Percentiles rank a stretch among this genome's conserved stretches.
Evolutionary conservation across 805 yeast species (phyloP).

Genomic region (Saccharomyces paradoxus): DNA sequence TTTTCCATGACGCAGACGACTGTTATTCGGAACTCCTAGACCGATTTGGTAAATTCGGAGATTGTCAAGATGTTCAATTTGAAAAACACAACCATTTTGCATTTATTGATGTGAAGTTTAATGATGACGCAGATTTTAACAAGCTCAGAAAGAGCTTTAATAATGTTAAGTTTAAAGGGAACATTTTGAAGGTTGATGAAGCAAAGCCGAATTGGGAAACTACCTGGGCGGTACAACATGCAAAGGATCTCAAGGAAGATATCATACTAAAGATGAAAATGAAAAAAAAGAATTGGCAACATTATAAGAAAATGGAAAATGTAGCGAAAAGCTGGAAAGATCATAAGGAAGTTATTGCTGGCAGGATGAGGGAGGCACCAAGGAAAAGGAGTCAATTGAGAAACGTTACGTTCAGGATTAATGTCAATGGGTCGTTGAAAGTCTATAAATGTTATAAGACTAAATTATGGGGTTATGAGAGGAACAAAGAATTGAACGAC

Average conservation of each 20-base stretch:
- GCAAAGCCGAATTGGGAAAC: constrained; percentile 53
- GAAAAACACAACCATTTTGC: constrained; percentile 57
- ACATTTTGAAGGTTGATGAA: constrained; percentile 47
- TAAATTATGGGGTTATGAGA: constrained; percentile 87
- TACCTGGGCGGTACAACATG: constrained; percentile 40
- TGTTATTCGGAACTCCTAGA: constrained; percentile 37
- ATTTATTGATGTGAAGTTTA: constrained; percentile 51
- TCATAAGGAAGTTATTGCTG: constrained; percentile 39
- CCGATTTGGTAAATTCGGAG: constrained; percentile 61
- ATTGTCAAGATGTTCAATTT: constrained; percentile 36
- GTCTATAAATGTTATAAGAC: constrained; percentile 56
- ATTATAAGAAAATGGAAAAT: constrained; percentile 32
- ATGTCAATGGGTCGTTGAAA: constrained; percentile 48
- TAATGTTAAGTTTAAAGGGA: constrained; percentile 71
- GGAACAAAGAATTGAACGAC: constrained; percentile 51
- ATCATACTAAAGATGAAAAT: constrained; percentile 23
- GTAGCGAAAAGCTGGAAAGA: constrained; percentile 36
- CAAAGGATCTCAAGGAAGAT: constrained; percentile 32
- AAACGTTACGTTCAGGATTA: constrained; percentile 56
- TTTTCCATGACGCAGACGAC: constrained; percentile 17
- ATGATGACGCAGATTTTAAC: constrained; percentile 33
- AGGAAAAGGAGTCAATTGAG: constrained; percentile 36
- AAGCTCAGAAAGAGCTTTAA: constrained; percentile 51
- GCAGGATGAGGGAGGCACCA: constrained; percentile 51
- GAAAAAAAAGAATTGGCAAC: constrained; percentile 35